A percentile compares a stretch with the other conserved stretches of the same genome.
These are phyloP conservation scores for Hura crepitans DNA, from an alignment of 441 rosid genomes.

Conservation along the genomic window DNA sequence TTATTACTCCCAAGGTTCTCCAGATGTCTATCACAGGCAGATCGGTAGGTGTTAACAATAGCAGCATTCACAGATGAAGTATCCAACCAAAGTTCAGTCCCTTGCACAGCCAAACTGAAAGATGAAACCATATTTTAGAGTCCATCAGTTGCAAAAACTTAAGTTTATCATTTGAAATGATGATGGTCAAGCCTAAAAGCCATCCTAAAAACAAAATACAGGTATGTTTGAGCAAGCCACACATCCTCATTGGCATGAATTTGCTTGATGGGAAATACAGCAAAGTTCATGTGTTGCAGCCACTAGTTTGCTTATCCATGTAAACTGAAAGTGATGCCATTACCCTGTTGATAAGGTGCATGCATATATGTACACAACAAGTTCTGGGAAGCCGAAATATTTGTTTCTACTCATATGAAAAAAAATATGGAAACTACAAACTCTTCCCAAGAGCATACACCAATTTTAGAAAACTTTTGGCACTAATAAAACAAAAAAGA, in stretches of 20 bases:
- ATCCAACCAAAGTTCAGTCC: slow-evolving; percentile 81
- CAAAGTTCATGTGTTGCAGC: slow-evolving; percentile 2
- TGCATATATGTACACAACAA: neutral
- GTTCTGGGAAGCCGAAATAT: neutral
- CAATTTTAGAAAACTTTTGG: slow-evolving; percentile 5
- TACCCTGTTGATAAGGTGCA: neutral
- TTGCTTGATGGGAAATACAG: slow-evolving; percentile 3
- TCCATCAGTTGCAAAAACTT: slow-evolving; percentile 6
- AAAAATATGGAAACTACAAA: neutral
- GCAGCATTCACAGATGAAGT: slow-evolving; percentile 80
- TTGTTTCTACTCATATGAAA: neutral
- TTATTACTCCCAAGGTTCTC: slow-evolving; percentile 31
- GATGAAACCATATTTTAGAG: slow-evolving; percentile 12
- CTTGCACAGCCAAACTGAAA: slow-evolving; percentile 70
- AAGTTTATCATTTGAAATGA: slow-evolving; percentile 3
- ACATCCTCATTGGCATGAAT: neutral
- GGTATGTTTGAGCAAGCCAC: neutral
- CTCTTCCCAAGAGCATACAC: slow-evolving; percentile 9
- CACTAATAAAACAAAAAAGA: slow-evolving; percentile 9
- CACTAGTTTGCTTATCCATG: slow-evolving; percentile 6
- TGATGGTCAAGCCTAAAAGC: neutral
- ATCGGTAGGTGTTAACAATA: slow-evolving; percentile 60
- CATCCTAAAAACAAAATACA: neutral
- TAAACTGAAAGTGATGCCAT: neutral
- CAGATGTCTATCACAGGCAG: slow-evolving; percentile 51